Evolutionary conservation across 2,329 filamentous ascomycete species (phyloP), one percentile per base, ranked within the genome.

Genomic region (Stachybotrys elegans): DNA sequence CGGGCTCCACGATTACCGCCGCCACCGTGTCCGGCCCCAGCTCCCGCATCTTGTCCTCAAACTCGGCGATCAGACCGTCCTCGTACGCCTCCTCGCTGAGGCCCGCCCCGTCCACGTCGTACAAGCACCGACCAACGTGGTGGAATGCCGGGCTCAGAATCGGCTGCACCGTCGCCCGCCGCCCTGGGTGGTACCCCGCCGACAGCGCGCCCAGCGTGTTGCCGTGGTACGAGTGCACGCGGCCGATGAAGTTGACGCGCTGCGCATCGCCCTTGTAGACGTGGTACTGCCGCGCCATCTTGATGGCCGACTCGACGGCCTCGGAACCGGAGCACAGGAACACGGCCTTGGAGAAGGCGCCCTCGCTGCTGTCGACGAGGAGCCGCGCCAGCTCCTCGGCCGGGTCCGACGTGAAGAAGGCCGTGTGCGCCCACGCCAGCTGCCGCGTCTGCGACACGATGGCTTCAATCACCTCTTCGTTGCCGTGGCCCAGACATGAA

Each of bases 401-500:
- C 0, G 51, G 42, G 1, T 42, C 39, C 6, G 51, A 50, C 2
- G 54, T 56, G 40, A 52, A 58, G 12, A 51, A 47, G 13, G 47
- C 48, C 1, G 55, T 54, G 42, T 58, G 55, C 0, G 54, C 51
- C 29, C 55, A 58, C 40, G 48, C 45, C 21, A 57, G 43, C 14
- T 41, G 63, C 40, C 69, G 64, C 55, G 81, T 66, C 52, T 84
- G 80, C 20, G 69, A 54, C n/a, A 66, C 63, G 21, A 85, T 70
- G 1, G 79, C 80, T 17, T 72, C 61, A 25, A 68, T 69, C 22
- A 86, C 74, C 43, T 76, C 67, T 44, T 69, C 52, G 44, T 82
- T 70, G 22, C 73, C 74, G 54, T 84, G 79, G 9, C 83, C 83
- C 9, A 87, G 59, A 57, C 79, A 80, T 8, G 78, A 72, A 7